phyloP scores from a whole-genome alignment of 768 basidiomycete genomes.

The Collybia sp. region DNA sequence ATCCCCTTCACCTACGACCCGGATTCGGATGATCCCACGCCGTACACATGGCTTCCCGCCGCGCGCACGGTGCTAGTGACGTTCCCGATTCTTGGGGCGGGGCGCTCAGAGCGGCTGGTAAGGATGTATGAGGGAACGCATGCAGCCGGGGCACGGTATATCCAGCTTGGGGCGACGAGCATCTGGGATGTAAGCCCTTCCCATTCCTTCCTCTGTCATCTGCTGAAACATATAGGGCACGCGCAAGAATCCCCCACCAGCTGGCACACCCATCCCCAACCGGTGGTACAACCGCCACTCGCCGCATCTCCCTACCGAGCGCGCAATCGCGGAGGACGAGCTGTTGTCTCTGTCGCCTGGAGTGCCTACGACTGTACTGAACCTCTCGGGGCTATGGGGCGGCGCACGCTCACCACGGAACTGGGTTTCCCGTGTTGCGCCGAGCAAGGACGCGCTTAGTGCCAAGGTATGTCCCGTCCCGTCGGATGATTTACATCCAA shows the following conservation, averaged over 20 bases:
- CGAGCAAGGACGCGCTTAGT: constrained; percentile 48
- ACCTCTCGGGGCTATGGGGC: constrained; percentile 64
- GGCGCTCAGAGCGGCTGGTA: constrained; percentile 45
- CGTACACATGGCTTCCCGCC: constrained; percentile 43
- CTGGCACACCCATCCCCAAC: constrained; percentile 8
- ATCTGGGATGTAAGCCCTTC: constrained; percentile 52
- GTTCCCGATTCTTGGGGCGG: constrained; percentile 45
- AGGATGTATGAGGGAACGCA: constrained; percentile 32
- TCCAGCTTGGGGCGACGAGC: constrained; percentile 57
- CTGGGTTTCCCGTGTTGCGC: constrained; percentile 50
- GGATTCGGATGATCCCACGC: constrained; percentile 34
- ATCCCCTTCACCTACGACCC: constrained; percentile 56
- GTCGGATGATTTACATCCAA: background rate
- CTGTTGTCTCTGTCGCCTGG: constrained; percentile 38
- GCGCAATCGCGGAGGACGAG: constrained; percentile 51
- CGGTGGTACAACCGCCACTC: constrained; percentile 53
- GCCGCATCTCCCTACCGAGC: constrained; percentile 33
- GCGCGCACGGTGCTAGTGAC: constrained; percentile 53
- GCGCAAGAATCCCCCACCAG: constrained; percentile 6
- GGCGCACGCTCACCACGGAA: constrained; percentile 42
- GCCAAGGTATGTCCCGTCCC: constrained; percentile 32
- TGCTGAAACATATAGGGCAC: constrained; percentile 6
- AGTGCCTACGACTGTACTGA: constrained; percentile 48
- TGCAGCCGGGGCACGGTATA: constrained; percentile 30
- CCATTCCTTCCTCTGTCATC: background rate